Base-by-base conservation (phyloP, 768 basidiomycete species). In the Hebeloma cylindrosporum region DNA sequence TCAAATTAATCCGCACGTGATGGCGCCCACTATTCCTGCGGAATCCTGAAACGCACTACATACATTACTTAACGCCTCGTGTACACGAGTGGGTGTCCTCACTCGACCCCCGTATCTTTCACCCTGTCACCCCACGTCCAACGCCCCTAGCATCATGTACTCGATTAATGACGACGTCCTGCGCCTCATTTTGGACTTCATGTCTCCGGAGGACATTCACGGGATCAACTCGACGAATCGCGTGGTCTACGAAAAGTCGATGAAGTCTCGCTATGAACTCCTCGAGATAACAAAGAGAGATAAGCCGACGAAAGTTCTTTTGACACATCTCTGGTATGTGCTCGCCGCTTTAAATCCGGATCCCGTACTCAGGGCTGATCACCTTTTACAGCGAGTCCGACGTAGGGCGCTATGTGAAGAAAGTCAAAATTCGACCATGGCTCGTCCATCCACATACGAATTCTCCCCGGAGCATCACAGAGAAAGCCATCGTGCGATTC, bases 381-480 rank as follows among this genome's bases (percentile, higher is more conserved):
- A 29, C 13, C 29, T 10, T 22, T 40, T 25, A 17, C 40, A 66
- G 65, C 32, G 53, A 66, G 17, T 53, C 61, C 35, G 6, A 59
- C 32, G 57, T 64, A 13, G 63, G 62, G 10, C 38, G 47, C 5
- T 50, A 63, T 26, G 71, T 73, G 16, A 66, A 60, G 29, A 52
- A 61, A 22, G 56, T 75, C 44, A 56, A 48, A 17, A 61, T 76
- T 25, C 53, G 61, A 33, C 73, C 74, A 18, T 75, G 73, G 74
- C 55, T 64, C 17, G 63, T 74, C 10, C 60, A 64, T 40, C 67
- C 61, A 1, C 59, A 56, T 36, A 60, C 59, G 31, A 65, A 63
- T 48, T 58, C 61, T n/a, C 60, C 56, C 22, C 60, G 51, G 40
- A 63, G 61, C 40, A 53, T 47, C 25, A 64, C 53, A 25, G 62